Evolutionary conservation across 306 rosid genomes (phyloP).

Genomic region (Mimosa bimucronata): DNA sequence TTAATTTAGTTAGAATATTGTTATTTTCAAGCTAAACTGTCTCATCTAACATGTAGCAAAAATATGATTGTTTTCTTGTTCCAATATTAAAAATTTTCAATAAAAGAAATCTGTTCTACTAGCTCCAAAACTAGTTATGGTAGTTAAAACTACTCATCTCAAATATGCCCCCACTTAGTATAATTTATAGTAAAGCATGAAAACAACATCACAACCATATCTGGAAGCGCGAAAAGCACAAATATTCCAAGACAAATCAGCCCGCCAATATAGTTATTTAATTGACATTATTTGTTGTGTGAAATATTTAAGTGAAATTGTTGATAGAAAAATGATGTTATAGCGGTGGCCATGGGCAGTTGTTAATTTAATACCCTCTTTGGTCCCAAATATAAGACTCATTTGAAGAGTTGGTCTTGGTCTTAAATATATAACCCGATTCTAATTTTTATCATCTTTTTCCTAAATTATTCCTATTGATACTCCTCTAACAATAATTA

Average conservation of each 20-base stretch:
- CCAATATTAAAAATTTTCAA: not conserved
- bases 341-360: not conserved
- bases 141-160: conserved; percentile 35
- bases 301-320: not conserved
- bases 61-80: not conserved
- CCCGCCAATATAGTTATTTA: not conserved
- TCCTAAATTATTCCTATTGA: no score
- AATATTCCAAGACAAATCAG: not conserved
- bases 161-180: conserved; percentile 34
- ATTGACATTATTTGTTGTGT: conserved; percentile 1
- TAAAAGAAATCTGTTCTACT: not conserved
- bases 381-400: no score
- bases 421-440: no score
- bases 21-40: not conserved
- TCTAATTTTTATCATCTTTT: no score
- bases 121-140: not conserved
- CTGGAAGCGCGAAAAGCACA: conserved; percentile 4
- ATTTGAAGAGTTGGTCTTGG: no score
- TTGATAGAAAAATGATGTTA: not conserved
- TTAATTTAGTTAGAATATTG: no score
- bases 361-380: no score
- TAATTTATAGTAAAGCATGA: conserved; percentile 22
- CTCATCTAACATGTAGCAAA: not conserved
- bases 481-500: no score
- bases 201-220: conserved; percentile 41